A percentile compares a stretch with the other conserved stretches of the same genome.
Evolutionary conservation across 257 asterid genomes (phyloP).

Genomic region (Solanum acaule): DNA sequence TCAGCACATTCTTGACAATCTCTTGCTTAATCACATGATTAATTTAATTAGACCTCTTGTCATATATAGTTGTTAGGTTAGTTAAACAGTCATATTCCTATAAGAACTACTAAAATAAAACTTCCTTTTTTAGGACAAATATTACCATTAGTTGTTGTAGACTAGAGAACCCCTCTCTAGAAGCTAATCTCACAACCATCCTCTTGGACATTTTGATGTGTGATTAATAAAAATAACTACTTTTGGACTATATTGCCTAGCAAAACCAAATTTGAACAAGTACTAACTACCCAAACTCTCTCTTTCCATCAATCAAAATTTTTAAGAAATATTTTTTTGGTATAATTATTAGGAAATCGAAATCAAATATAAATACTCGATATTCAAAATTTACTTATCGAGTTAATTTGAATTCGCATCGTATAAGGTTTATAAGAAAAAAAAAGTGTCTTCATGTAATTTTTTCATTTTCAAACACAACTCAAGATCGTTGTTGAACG

Average conservation of each 20-base stretch:
- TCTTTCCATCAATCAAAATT: neutral
- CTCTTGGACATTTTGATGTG: neutral
- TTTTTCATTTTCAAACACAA: neutral
- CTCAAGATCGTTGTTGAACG: neutral
- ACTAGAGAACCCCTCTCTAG: neutral
- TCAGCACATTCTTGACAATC: neutral
- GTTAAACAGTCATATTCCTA: neutral
- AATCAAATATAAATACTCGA: neutral
- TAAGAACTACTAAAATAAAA: neutral
- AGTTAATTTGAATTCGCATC: neutral
- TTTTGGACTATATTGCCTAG: neutral
- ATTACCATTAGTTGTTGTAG: neutral
- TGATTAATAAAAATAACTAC: neutral
- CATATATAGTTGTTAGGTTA: neutral
- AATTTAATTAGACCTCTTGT: neutral
- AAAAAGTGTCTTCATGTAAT: neutral
- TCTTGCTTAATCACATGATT: neutral
- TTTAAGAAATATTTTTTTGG: neutral
- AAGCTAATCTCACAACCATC: neutral
- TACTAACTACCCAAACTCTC: neutral
- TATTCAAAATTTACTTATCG: neutral
- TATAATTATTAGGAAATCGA: neutral
- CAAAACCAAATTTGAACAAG: neutral
- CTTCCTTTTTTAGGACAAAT: neutral
- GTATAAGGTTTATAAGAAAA: neutral